These are phyloP conservation scores for Phytophthora foliorum DNA, from an alignment of 352 stramenopile species.

Conservation along the genomic window DNA sequence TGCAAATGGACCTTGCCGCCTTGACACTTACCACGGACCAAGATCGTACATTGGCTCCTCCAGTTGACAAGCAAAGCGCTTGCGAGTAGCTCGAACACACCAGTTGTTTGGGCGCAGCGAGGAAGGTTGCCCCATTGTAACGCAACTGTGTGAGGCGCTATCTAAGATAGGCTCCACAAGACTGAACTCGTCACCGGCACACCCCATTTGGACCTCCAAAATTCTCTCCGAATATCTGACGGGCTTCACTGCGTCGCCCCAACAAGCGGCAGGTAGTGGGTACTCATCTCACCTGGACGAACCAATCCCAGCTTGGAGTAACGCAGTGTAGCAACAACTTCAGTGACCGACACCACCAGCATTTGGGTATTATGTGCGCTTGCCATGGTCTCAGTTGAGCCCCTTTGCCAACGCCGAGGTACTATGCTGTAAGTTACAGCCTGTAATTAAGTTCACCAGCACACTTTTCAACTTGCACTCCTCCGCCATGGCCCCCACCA, in stretches of 20 bases:
- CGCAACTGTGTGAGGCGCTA: background rate
- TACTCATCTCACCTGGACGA: background rate
- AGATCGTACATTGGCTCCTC: background rate
- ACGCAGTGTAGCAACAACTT: background rate
- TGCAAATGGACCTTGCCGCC: background rate
- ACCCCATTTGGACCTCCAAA: background rate
- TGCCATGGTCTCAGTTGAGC: background rate
- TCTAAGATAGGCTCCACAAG: background rate
- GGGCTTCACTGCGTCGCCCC: background rate
- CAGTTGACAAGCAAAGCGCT: conserved; percentile 1
- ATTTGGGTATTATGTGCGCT: no score
- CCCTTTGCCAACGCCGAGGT: background rate
- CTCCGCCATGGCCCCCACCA: conserved; percentile 35
- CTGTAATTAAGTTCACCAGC: no score
- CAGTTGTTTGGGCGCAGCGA: background rate
- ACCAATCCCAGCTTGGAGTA: background rate
- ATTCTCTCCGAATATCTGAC: background rate
- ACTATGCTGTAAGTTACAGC: no score
- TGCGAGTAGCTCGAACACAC: background rate
- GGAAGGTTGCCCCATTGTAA: background rate
- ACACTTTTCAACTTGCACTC: conserved; percentile 31
- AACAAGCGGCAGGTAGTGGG: background rate
- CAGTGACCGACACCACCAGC: background rate
- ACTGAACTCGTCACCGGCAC: background rate
- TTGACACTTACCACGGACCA: conserved; percentile 1